Conservation (phyloP, 352 stramenopile species). For the Thalassiosira hispida region DNA sequence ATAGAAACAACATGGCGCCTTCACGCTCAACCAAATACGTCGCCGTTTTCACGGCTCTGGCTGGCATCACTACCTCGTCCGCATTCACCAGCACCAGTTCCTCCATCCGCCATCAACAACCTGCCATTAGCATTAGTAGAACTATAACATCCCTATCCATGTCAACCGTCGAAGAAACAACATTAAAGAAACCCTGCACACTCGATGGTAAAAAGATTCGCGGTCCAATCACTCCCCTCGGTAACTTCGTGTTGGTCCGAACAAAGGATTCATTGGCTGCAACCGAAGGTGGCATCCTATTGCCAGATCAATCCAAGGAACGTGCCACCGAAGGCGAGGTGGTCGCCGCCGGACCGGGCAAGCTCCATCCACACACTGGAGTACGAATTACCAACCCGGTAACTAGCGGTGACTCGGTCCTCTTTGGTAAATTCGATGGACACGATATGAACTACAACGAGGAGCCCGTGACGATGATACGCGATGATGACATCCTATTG, state of each 20-base stretch:
- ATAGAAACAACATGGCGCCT: background rate
- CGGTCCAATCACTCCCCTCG: conserved; percentile 69
- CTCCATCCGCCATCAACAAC: background rate
- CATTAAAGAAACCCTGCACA: conserved; percentile 39
- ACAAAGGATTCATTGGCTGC: conserved; percentile 79
- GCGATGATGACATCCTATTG: conserved; percentile 83
- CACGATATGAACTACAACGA: conserved; percentile 82
- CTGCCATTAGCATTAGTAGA: background rate
- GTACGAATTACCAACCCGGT: conserved; percentile 80
- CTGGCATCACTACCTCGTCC: conserved; percentile 9
- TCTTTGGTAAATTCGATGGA: conserved; percentile 85
- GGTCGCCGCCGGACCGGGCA: conserved; percentile 76
- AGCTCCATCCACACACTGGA: conserved; percentile 82
- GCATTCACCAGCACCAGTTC: conserved; percentile 13
- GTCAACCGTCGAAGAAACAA: conserved; percentile 2
- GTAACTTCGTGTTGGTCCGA: conserved; percentile 74
- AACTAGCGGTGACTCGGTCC: conserved; percentile 70
- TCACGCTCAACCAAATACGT: conserved; percentile 2
- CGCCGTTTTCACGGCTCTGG: conserved; percentile 10
- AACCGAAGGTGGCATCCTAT: conserved; percentile 78
- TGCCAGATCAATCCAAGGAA: conserved; percentile 83
- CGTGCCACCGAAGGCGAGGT: conserved; percentile 81
- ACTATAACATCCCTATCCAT: background rate
- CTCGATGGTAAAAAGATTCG: conserved; percentile 79
- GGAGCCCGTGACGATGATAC: conserved; percentile 81